These are phyloP conservation scores for Aspergillus intermedius DNA, from an alignment of 2,329 filamentous ascomycete genomes.

Conservation along the genomic window DNA sequence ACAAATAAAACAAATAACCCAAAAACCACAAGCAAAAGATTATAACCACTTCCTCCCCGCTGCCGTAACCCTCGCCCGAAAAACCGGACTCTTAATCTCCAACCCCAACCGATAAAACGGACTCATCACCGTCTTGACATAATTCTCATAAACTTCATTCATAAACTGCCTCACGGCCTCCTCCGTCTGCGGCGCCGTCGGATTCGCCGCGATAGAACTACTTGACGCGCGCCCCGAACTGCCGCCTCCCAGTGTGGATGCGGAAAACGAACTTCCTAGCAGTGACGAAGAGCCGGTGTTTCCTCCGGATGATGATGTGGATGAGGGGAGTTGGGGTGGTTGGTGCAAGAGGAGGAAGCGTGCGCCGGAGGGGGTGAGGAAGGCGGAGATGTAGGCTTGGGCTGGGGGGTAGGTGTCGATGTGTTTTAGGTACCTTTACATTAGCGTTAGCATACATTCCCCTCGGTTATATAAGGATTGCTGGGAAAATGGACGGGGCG, in stretches of 20 bases:
- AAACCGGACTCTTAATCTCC: slow-evolving; percentile 79
- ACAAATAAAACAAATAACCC: slow-evolving; percentile 3
- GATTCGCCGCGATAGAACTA: slow-evolving; percentile 74
- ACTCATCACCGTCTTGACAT: slow-evolving; percentile 95
- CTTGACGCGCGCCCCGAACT: slow-evolving; percentile 44
- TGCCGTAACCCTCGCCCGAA: slow-evolving; percentile 71
- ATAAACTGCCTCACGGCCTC: slow-evolving; percentile 96
- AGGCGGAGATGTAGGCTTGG: slow-evolving; percentile 90
- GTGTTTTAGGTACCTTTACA: slow-evolving; percentile 79
- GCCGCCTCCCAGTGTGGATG: slow-evolving; percentile 2
- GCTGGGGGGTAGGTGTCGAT: slow-evolving; percentile 82
- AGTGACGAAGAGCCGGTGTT: slow-evolving; percentile 22
- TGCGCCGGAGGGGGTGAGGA: slow-evolving; percentile 84
- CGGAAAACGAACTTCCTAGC: slow-evolving; percentile 20
- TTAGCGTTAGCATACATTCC: background rate
- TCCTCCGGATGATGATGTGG: slow-evolving; percentile 21
- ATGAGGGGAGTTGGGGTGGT: slow-evolving; percentile 50
- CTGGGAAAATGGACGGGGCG: slow-evolving; percentile 13
- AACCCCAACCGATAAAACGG: slow-evolving; percentile 87
- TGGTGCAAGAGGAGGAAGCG: slow-evolving; percentile 94
- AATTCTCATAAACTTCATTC: slow-evolving; percentile 89
- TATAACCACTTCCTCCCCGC: slow-evolving; percentile 89
- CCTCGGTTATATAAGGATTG: background rate
- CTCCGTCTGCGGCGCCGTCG: slow-evolving; percentile 82
- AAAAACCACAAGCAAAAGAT: slow-evolving; percentile 13